These are phyloP conservation scores for Arctium lappa DNA, from an alignment of 129 eudicot species.

Conservation along the genomic window DNA sequence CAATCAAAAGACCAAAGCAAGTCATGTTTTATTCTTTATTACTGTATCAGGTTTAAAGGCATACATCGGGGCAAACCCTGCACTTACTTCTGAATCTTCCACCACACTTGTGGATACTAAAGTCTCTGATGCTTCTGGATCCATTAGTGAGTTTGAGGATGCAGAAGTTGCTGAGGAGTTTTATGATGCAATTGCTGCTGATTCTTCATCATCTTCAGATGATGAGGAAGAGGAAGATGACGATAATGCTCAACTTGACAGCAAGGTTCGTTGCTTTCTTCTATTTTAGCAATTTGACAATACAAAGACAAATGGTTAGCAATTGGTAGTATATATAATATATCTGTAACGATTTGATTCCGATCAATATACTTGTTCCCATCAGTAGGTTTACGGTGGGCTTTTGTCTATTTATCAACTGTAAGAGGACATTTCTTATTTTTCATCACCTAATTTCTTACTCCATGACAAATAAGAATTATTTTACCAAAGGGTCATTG, in stretches of 20 bases:
- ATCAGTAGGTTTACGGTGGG: not conserved
- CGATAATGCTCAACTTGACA: slow-evolving; percentile 39
- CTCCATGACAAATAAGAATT: not conserved
- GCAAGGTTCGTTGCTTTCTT: slow-evolving; percentile 42
- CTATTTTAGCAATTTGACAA: not conserved
- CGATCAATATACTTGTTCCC: not conserved
- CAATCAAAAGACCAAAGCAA: not conserved
- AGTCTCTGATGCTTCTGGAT: slow-evolving; percentile 46
- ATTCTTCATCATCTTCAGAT: slow-evolving; percentile 52
- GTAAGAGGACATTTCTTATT: not conserved
- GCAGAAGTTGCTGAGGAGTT: slow-evolving; percentile 63
- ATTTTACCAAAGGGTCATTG: not conserved
- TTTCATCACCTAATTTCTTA: not conserved
- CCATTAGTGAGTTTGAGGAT: slow-evolving; percentile 56
- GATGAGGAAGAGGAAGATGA: slow-evolving; percentile 65
- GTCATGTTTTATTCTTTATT: not conserved
- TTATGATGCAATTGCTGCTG: slow-evolving; percentile 78
- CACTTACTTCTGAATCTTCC: slow-evolving; percentile 43
- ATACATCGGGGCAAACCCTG: slow-evolving; percentile 89
- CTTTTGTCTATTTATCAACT: not conserved
- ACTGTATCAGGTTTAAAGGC: slow-evolving; percentile 71
- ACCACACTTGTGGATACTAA: slow-evolving; percentile 52
- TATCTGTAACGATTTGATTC: not conserved
- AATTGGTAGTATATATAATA: not conserved
- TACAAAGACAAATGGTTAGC: not conserved